Conservation (phyloP, 495 filamentous ascomycete species). For the Cercophora newfieldiana region DNA sequence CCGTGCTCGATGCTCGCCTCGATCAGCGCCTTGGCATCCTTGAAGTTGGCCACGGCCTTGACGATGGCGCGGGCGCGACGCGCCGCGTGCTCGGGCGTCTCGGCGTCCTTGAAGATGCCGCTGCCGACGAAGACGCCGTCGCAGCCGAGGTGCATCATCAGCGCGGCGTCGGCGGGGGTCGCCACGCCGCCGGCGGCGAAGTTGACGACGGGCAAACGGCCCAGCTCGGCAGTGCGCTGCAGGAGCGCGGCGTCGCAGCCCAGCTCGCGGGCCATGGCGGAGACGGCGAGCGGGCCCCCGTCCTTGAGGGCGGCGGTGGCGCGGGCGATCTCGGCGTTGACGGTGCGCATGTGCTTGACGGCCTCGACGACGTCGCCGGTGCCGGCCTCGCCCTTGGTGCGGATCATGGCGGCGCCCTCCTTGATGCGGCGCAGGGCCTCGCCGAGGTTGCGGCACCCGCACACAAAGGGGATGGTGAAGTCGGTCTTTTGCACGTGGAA, state of each 20-base stretch:
- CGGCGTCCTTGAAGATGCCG: conserved; percentile 86
- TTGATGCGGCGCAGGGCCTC: conserved; percentile 90
- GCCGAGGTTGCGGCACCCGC: conserved; percentile 92
- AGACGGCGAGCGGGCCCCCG: conserved; percentile 65
- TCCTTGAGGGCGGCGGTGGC: conserved; percentile 62
- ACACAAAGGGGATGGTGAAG: conserved; percentile 90
- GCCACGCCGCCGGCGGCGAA: conserved; percentile 97
- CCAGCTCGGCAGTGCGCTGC: conserved; percentile 81
- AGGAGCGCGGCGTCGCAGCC: conserved; percentile 74
- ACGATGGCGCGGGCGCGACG: conserved; percentile 92
- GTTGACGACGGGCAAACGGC: conserved; percentile 92
- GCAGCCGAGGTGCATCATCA: conserved; percentile 99
- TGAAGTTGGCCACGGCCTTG: conserved; percentile 86
- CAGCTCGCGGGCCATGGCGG: conserved; percentile 78
- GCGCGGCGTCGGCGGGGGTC: conserved; percentile 91
- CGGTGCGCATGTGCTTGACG: conserved; percentile 91
- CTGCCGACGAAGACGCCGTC: conserved; percentile 97
- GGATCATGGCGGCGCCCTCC: conserved; percentile 97
- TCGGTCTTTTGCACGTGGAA: conserved; percentile 89
- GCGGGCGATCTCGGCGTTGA: conserved; percentile 77
- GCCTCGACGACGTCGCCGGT: conserved; percentile 99
- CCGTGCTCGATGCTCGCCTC: conserved; percentile 85
- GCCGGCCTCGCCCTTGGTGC: conserved; percentile 96
- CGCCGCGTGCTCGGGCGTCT: conserved; percentile 69
- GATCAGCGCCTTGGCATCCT: conserved; percentile 81